Evolutionary conservation across 1,284 basidiomycete genomes (phyloP).

Genomic region (Somion occarium): DNA sequence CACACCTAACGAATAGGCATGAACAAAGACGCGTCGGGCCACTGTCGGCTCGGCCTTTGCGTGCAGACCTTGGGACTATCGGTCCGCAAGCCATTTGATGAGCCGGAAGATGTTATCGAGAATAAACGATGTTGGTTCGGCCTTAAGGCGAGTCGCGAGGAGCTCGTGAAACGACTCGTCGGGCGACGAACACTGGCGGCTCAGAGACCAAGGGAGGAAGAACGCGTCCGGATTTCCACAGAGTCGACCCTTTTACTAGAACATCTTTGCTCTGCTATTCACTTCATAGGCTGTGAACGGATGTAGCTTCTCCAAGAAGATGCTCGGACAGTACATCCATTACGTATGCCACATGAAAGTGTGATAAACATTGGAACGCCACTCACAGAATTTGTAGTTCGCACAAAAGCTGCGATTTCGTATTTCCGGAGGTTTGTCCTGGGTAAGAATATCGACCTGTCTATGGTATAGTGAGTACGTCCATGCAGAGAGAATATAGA

Average conservation of each 20-base stretch:
- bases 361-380: no score
- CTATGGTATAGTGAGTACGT: no score
- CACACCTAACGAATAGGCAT: not conserved
- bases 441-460: no score
- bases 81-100: constrained; percentile 27
- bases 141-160: constrained; percentile 40
- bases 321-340: no score
- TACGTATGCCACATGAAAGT: no score
- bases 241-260: constrained; percentile 46
- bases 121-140: constrained; percentile 35
- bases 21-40: constrained; percentile 10
- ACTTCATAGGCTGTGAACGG: no score
- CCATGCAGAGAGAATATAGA: no score
- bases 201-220: constrained; percentile 14
- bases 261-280: constrained; percentile 30
- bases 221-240: constrained; percentile 12
- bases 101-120: constrained; percentile 20
- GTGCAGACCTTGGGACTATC: constrained; percentile 24
- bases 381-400: no score
- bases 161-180: constrained; percentile 32
- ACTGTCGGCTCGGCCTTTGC: constrained; percentile 42
- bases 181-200: constrained; percentile 36
- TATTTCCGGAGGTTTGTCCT: no score
- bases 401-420: no score
- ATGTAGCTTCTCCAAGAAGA: no score